Base-by-base conservation (phyloP, 441 rosid genomes). In the Syzygium malaccense region DNA sequence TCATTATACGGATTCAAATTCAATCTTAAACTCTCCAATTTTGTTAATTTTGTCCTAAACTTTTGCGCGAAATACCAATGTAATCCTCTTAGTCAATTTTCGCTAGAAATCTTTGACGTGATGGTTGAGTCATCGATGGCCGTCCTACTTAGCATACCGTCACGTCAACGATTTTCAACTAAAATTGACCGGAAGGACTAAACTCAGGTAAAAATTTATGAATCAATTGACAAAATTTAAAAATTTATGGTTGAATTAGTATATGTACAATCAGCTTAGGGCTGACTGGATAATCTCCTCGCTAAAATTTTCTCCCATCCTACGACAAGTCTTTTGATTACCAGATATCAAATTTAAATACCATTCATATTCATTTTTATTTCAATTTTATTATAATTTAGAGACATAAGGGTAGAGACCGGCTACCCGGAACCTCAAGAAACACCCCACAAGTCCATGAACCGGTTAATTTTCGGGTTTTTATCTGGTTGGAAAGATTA, bases 211-310 rank as follows among this genome's bases (percentile, higher is more conserved):
- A 23, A 23, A 28, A 0, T 20, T 75, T 41, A 23, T 3, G 9
- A 41, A 1, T 1, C 0, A 41, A 20, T 12, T 12, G 10, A 14
- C 3, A 75, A 23, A 75, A 75, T 23, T 25, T 1, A 41, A 41
- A 23, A 23, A 0, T 23, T 41, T 13, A 23, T 0, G 0, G 25
- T 14, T 23, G 0, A 75, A 37, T 71, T 41, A 1, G 6, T 7
- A 75, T 20, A 0, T 0, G 1, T 0, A 13, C 1, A 23, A 37
- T 41, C 7, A 23, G 12, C 11, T 41, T 75, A 41, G 0, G 3
- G 26, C 9, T 23, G 1, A 23, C 25, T 12, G 4, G 6, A 41
- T 75, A 75, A 23, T 41, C 12, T 41, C n/a, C n/a, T 6, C 5
- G 0, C 28, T 5, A 41, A 75, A 37, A 11, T 6, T 37, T 75